A percentile compares a stretch with the other conserved stretches of the same genome.
phyloP scores from a whole-genome alignment of 352 stramenopile species.

The Hyaloperonospora brassicae region DNA sequence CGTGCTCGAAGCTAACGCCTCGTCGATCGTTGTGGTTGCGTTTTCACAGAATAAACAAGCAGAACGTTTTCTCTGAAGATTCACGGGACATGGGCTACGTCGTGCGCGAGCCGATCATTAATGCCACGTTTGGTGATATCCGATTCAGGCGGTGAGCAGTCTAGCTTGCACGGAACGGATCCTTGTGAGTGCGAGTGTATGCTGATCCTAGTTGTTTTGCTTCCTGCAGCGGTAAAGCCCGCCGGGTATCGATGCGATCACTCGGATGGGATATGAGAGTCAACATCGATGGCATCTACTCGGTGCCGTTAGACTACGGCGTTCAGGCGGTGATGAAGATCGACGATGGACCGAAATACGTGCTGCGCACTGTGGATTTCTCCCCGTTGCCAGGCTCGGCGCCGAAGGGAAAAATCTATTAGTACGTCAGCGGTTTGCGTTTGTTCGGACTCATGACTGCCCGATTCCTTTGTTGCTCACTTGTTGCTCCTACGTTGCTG shows the following conservation, averaged over 20 bases:
- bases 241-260: slow-evolving; percentile 80
- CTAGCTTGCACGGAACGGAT: not conserved
- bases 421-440: slow-evolving; percentile 17
- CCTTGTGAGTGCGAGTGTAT: slow-evolving; percentile 1
- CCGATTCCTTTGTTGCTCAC: not conserved
- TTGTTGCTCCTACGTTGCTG: not conserved
- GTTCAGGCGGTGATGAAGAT: slow-evolving; percentile 88
- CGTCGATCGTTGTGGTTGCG: slow-evolving; percentile 1
- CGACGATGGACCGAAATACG: slow-evolving; percentile 78
- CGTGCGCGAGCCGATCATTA: slow-evolving; percentile 84
- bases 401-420: slow-evolving; percentile 30
- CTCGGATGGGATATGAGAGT: slow-evolving; percentile 88
- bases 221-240: slow-evolving; percentile 58
- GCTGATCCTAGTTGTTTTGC: slow-evolving; percentile 2
- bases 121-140: slow-evolving; percentile 85
- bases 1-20: slow-evolving; percentile 2
- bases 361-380: slow-evolving; percentile 79
- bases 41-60: slow-evolving; percentile 70
- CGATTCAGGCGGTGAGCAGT: slow-evolving; percentile 65
- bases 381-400: slow-evolving; percentile 19
- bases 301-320: slow-evolving; percentile 82
- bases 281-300: slow-evolving; percentile 83
- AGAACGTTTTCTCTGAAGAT: slow-evolving; percentile 77
- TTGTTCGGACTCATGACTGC: not conserved
- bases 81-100: slow-evolving; percentile 84